Evolutionary conservation across 805 yeast genomes (phyloP).

Genomic region (Scheffersomyces stipitis): DNA sequence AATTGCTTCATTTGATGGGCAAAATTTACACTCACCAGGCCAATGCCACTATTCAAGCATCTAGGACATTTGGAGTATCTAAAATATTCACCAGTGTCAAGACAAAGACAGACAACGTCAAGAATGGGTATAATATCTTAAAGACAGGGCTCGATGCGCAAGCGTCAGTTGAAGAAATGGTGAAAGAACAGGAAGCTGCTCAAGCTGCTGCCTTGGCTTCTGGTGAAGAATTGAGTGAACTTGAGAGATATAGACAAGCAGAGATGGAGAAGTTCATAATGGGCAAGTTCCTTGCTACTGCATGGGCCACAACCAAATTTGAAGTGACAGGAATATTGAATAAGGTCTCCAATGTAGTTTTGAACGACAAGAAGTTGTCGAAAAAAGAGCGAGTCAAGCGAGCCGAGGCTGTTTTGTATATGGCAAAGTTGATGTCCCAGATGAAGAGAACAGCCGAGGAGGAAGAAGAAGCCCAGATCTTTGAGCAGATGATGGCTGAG

Average conservation of each 20-base stretch:
- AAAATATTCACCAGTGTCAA: slow-evolving; percentile 79
- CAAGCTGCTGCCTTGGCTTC: slow-evolving; percentile 20
- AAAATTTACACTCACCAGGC: slow-evolving; percentile 75
- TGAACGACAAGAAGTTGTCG: slow-evolving; percentile 59
- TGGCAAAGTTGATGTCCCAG: slow-evolving; percentile 68
- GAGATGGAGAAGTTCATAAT: slow-evolving; percentile 80
- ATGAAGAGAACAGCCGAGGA: slow-evolving; percentile 81
- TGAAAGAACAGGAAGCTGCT: slow-evolving; percentile 60
- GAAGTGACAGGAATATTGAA: slow-evolving; percentile 89
- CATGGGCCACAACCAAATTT: slow-evolving; percentile 91
- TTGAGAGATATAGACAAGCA: slow-evolving; percentile 42
- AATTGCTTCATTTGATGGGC: slow-evolving; percentile 81
- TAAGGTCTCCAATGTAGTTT: slow-evolving; percentile 52
- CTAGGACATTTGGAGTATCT: slow-evolving; percentile 82
- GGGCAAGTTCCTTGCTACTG: slow-evolving; percentile 89
- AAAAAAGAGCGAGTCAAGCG: slow-evolving; percentile 64
- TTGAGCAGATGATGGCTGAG: slow-evolving; percentile 90
- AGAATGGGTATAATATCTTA: slow-evolving; percentile 79
- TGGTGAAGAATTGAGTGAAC: slow-evolving; percentile 33
- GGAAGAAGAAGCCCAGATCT: slow-evolving; percentile 86
- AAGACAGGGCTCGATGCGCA: slow-evolving; percentile 90
- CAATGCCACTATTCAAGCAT: slow-evolving; percentile 66
- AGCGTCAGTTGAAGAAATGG: slow-evolving; percentile 63
- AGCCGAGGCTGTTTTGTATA: slow-evolving; percentile 73
- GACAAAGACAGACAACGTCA: slow-evolving; percentile 80